A percentile compares a stretch with the other conserved stretches of the same genome.
phyloP scores from a whole-genome alignment of 768 basidiomycete species.

The Antrodiella citrinella region DNA sequence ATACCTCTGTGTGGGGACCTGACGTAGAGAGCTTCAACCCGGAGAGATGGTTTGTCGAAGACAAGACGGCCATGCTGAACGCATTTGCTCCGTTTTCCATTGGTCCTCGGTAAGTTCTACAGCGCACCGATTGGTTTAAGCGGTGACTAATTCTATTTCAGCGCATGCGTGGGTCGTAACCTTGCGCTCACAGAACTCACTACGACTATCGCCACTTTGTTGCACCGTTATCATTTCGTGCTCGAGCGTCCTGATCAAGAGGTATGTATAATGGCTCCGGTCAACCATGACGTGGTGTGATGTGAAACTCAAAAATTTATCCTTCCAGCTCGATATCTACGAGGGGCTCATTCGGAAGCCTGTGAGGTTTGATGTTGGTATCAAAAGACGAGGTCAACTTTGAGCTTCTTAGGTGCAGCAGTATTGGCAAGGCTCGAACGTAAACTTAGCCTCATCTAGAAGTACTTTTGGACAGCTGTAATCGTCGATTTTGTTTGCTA shows the following conservation, averaged over 20 bases:
- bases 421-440: no score
- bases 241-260: slow-evolving; percentile 1
- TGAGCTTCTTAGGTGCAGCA: no score
- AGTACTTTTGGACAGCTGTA: no score
- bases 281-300: neutral
- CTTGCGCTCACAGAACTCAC: slow-evolving; percentile 6
- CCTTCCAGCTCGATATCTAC: neutral
- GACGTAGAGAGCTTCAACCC: slow-evolving; percentile 15
- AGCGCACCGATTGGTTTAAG: no score
- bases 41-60: slow-evolving; percentile 23
- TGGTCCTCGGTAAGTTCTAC: slow-evolving; percentile 8
- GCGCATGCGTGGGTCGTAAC: slow-evolving; percentile 7
- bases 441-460: no score
- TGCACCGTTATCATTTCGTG: slow-evolving; percentile 6
- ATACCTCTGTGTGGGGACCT: neutral
- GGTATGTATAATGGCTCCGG: neutral
- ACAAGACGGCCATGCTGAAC: slow-evolving; percentile 4
- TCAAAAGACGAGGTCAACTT: slow-evolving; percentile 1
- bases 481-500: no score
- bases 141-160: no score
- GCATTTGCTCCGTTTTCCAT: slow-evolving; percentile 12
- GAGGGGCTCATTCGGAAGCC: slow-evolving; percentile 5
- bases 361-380: neutral
- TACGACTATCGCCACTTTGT: slow-evolving; percentile 4
- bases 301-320: neutral